Percentiles rank a stretch among this genome's conserved stretches.
Evolutionary conservation across 306 rosid species (phyloP).

Genomic region (Sindora glabra): DNA sequence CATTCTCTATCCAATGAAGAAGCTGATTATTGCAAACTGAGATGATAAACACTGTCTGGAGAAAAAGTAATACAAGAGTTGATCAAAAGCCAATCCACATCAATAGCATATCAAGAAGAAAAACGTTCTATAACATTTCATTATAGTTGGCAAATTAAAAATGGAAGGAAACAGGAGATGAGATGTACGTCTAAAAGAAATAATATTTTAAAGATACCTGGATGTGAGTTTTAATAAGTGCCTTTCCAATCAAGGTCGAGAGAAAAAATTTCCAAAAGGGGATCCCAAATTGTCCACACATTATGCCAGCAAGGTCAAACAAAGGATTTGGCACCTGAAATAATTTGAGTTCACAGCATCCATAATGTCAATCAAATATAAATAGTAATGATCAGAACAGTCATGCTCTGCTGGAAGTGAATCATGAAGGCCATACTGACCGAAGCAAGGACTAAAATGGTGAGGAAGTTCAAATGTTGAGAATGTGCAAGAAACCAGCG

Average conservation of each 20-base stretch:
- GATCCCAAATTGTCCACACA: constrained; percentile 98
- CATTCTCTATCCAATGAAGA: constrained; percentile 89
- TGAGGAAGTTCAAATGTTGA: constrained; percentile 72
- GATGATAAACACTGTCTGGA: constrained; percentile 80
- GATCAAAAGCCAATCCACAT: neutral
- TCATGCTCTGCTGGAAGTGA: constrained; percentile 1
- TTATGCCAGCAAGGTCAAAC: constrained; percentile 97
- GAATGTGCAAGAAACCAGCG: constrained; percentile 74
- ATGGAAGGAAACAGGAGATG: no score
- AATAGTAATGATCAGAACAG: neutral
- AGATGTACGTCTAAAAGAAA: neutral
- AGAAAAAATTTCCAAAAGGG: constrained; percentile 87
- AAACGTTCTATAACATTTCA: no score
- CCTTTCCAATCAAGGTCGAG: constrained; percentile 89
- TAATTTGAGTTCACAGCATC: constrained; percentile 14
- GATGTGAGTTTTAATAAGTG: constrained; percentile 87
- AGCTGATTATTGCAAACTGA: constrained; percentile 96
- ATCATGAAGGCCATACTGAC: constrained; percentile 48
- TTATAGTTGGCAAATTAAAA: neutral
- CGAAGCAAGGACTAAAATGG: constrained; percentile 93
- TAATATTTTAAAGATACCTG: constrained; percentile 53
- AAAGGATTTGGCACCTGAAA: constrained; percentile 95
- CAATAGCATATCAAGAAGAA: neutral
- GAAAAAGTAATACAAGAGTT: neutral
- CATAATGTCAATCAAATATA: neutral